These are phyloP conservation scores for Musa troglodytarum DNA, from an alignment of 176 grass and related monocot genomes.

Conservation along the genomic window DNA sequence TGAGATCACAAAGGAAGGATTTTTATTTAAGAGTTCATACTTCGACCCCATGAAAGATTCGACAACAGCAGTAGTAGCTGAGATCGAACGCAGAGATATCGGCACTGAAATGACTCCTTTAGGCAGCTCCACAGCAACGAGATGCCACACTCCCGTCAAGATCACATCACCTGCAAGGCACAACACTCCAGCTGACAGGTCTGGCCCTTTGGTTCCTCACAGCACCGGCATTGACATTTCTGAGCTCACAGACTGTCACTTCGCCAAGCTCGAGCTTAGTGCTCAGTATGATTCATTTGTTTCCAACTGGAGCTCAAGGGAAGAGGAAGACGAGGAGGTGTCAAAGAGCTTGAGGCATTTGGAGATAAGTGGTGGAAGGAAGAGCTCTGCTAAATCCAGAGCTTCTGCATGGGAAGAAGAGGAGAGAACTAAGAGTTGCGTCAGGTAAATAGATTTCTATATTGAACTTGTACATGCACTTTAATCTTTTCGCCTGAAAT, in stretches of 20 bases:
- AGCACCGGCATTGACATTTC: slow-evolving; percentile 40
- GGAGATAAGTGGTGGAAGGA: slow-evolving; percentile 43
- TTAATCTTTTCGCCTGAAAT: background rate
- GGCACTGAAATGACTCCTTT: slow-evolving; percentile 72
- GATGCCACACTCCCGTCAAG: slow-evolving; percentile 65
- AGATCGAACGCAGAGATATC: slow-evolving; percentile 34
- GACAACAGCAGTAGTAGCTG: background rate
- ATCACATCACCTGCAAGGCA: slow-evolving; percentile 62
- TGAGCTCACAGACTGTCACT: slow-evolving; percentile 53
- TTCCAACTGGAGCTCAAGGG: slow-evolving; percentile 79
- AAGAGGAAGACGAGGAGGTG: slow-evolving; percentile 91
- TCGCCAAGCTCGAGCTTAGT: slow-evolving; percentile 72
- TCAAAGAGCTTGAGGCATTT: slow-evolving; percentile 89
- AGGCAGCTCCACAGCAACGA: slow-evolving; percentile 44
- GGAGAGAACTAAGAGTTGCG: slow-evolving; percentile 77
- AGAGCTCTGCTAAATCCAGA: slow-evolving; percentile 40
- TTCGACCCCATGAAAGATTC: slow-evolving; percentile 24
- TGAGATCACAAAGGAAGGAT: slow-evolving; percentile 58
- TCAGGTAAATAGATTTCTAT: slow-evolving; percentile 36
- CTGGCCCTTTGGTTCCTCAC: slow-evolving; percentile 66
- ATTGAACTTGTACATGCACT: background rate
- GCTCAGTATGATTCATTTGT: slow-evolving; percentile 64
- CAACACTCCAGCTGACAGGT: slow-evolving; percentile 73
- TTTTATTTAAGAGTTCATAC: slow-evolving; percentile 64
- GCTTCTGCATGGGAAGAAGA: slow-evolving; percentile 70